Evolutionary conservation across 2,329 filamentous ascomycete genomes (phyloP).

Genomic region (Ophiostoma tasmaniense): DNA sequence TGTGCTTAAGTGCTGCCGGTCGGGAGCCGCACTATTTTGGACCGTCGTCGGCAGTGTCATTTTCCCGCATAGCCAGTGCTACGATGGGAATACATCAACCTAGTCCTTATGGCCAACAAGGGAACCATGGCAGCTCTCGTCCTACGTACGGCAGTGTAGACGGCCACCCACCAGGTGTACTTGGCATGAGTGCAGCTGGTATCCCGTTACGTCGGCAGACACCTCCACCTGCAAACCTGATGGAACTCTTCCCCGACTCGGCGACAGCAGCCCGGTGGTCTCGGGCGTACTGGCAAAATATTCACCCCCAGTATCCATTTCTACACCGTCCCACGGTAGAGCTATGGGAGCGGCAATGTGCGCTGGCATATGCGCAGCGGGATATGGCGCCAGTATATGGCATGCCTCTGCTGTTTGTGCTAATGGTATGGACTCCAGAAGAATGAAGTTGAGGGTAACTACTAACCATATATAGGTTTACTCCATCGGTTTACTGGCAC

Average conservation of each 20-base stretch:
- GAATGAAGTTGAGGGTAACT: no score
- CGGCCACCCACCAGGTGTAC: background rate
- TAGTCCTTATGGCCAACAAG: background rate
- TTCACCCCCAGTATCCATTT: constrained; percentile 30
- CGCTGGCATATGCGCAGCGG: background rate
- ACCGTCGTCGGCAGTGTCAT: constrained; percentile 29
- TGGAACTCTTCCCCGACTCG: constrained; percentile 18
- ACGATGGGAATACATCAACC: constrained; percentile 17
- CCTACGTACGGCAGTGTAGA: background rate
- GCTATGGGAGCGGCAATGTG: background rate
- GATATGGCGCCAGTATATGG: background rate
- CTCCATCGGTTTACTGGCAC: background rate
- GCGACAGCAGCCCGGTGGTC: constrained; percentile 20
- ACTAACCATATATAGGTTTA: no score
- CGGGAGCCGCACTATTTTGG: constrained; percentile 32
- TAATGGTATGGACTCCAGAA: background rate
- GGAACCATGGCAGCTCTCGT: background rate
- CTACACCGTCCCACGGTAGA: constrained; percentile 26
- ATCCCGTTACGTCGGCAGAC: background rate
- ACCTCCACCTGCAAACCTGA: background rate
- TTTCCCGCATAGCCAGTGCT: constrained; percentile 26
- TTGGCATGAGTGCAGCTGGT: background rate
- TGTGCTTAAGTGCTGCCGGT: constrained; percentile 28
- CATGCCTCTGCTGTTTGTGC: background rate
- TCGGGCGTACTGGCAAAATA: constrained; percentile 26